Percentiles rank a stretch among this genome's conserved stretches.
These are phyloP conservation scores for Chaetomium sp. DNA, from an alignment of 2,329 filamentous ascomycete species.

Conservation along the genomic window DNA sequence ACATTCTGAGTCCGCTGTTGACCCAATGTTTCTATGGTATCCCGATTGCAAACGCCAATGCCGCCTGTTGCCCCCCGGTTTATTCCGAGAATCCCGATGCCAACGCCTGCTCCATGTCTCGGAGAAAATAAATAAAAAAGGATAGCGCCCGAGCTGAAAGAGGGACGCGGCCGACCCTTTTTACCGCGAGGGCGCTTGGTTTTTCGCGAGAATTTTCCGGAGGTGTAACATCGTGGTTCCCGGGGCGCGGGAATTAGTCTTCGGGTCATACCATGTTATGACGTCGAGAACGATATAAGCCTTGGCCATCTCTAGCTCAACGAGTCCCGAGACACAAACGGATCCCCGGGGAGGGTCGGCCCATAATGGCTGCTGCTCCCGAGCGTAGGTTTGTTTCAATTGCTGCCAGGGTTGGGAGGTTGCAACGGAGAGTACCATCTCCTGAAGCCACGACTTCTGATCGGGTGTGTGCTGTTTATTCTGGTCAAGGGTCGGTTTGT, in stretches of 20 bases:
- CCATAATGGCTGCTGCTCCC: conserved; percentile 51
- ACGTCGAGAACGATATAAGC: conserved; percentile 55
- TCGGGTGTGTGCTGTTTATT: conserved; percentile 11
- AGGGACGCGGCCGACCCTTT: neutral
- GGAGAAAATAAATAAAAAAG: neutral
- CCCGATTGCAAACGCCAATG: conserved; percentile 7
- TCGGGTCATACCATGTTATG: conserved; percentile 58
- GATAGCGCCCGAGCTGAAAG: neutral
- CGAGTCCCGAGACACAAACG: conserved; percentile 55
- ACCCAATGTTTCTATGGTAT: conserved; percentile 20
- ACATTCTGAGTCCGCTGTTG: neutral
- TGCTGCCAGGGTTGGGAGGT: conserved; percentile 41
- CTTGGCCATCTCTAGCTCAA: conserved; percentile 53
- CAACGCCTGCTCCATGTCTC: conserved; percentile 15
- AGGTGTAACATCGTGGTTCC: neutral
- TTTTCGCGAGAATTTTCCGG: neutral
- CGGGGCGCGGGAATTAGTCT: conserved; percentile 43
- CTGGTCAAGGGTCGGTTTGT: conserved; percentile 7
- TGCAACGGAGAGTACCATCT: conserved; percentile 34
- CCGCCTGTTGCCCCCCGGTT: neutral
- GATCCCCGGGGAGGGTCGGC: conserved; percentile 53
- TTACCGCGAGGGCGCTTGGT: neutral
- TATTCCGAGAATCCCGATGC: neutral
- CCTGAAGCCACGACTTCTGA: conserved; percentile 32
- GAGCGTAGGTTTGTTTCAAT: conserved; percentile 43